Evolutionary conservation across 345 rosid species (phyloP).

Genomic region (Eucalyptus marginata): DNA sequence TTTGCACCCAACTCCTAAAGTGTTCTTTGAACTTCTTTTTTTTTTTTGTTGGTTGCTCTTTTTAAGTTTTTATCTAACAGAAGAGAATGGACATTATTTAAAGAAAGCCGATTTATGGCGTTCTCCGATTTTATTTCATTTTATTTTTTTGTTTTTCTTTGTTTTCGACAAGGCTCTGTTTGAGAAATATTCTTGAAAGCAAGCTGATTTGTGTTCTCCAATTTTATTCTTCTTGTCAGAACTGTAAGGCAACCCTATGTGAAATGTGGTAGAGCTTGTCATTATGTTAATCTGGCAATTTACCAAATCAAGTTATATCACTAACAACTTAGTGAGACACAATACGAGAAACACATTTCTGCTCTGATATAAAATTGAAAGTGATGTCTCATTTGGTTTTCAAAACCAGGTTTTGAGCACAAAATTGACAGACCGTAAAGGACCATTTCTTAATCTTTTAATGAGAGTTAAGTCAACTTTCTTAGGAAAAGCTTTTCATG

Average conservation of each 20-base stretch:
- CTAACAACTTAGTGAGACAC: background rate
- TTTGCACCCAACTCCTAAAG: background rate
- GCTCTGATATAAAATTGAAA: background rate
- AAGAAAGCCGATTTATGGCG: background rate
- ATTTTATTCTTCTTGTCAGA: background rate
- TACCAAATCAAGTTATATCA: background rate
- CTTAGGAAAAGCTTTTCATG: background rate
- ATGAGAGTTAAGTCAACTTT: background rate
- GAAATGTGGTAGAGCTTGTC: background rate
- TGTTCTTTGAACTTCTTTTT: background rate
- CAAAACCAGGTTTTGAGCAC: background rate
- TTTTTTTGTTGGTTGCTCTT: background rate
- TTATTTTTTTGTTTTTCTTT: too few species aligned
- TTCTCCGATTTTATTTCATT: background rate
- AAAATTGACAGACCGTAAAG: background rate
- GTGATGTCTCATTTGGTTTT: background rate
- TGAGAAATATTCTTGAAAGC: background rate
- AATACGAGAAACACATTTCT: background rate
- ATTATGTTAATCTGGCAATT: background rate
- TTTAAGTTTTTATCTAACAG: background rate
- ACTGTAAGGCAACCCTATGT: background rate
- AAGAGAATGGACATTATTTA: background rate
- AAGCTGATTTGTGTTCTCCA: background rate
- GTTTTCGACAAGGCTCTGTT: background rate
- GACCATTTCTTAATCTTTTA: background rate